These are phyloP conservation scores for Mortierella sp. DNA, from an alignment of 371 early-diverging fungal species.

Conservation along the genomic window DNA sequence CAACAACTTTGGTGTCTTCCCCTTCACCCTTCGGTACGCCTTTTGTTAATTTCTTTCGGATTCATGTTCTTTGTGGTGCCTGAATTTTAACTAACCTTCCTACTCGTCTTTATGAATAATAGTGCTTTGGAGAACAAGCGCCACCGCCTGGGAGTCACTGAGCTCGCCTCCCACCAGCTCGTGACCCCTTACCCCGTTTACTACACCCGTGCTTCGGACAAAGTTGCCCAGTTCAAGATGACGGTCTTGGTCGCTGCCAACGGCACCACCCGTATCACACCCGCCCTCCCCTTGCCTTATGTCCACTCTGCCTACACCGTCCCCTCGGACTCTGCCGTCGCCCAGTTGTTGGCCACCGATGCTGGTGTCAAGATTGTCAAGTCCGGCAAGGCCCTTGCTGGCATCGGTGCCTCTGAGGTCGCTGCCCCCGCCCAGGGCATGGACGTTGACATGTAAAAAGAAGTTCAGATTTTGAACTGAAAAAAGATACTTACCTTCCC, in stretches of 20 bases:
- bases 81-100: not conserved
- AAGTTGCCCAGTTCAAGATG: constrained; percentile 90
- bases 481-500: not conserved
- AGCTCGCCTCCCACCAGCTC: constrained; percentile 81
- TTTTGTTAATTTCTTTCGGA: not conserved
- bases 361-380: constrained; percentile 58
- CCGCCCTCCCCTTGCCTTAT: constrained; percentile 71
- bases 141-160: constrained; percentile 89
- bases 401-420: constrained; percentile 36
- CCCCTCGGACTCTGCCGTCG: constrained; percentile 62
- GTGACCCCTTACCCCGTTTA: constrained; percentile 81
- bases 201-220: constrained; percentile 77
- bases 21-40: constrained; percentile 81
- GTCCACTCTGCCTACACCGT: constrained; percentile 79
- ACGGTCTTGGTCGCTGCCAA: constrained; percentile 86
- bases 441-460: constrained; percentile 52
- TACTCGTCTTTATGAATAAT: not conserved
- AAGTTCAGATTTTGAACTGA: not conserved
- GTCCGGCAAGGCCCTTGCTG: constrained; percentile 50
- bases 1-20: constrained; percentile 83
- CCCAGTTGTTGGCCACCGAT: constrained; percentile 60
- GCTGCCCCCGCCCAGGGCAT: constrained; percentile 51
- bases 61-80: too few species aligned
- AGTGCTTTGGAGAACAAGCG: constrained; percentile 82
- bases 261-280: constrained; percentile 82